Base-by-base conservation (phyloP, 2,329 filamentous ascomycete species). In the Aspergillus proliferans region DNA sequence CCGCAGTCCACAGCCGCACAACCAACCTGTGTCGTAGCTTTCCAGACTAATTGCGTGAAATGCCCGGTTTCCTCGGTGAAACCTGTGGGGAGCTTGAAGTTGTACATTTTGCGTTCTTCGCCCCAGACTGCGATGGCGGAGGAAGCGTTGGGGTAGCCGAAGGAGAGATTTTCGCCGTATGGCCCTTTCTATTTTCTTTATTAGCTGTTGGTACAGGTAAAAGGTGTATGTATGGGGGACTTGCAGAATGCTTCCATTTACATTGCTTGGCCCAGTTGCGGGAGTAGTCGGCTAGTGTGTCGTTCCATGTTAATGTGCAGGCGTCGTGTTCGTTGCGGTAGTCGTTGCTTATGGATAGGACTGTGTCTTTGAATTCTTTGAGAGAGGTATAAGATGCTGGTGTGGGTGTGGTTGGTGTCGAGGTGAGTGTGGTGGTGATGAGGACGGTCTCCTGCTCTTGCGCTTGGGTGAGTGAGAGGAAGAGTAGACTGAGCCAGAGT, bases 11-110 rank as follows among this genome's bases (percentile, higher is more conserved):
- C 61, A 38, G 66, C 65, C 22, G 65, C 78, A 55, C 78, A 88
- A 0, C 83, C 83, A 1, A 85, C 77, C 30, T 73, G 71, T 6
- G 71, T 81, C 1, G 82, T 86, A 21, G 71, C 66, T 64, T 78
- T 81, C 85, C 86, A 88, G 5, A 88, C 84, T 6, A 88, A 66
- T 71, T 88, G 85, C 1, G 85, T 86, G 58, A 88, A 88, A 63
- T 88, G 84, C 0, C 85, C 85, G 15, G 85, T 86, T 30, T 69
- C 64, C 55, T 82, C 72, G 7, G 60, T 70, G 59, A 86, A 88
- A 1, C 76, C 76, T 0, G 69, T 72, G 0, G 77, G 77, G 1
- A 76, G 62, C 2, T 61, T 54, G 63, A 80, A 90, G 56, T 85
- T 67, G 62, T 88, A 90, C 5, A 71, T 50, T 0, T 64, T 58